Conservation (phyloP, 768 basidiomycete genomes). For the Trametes cubensis region DNA sequence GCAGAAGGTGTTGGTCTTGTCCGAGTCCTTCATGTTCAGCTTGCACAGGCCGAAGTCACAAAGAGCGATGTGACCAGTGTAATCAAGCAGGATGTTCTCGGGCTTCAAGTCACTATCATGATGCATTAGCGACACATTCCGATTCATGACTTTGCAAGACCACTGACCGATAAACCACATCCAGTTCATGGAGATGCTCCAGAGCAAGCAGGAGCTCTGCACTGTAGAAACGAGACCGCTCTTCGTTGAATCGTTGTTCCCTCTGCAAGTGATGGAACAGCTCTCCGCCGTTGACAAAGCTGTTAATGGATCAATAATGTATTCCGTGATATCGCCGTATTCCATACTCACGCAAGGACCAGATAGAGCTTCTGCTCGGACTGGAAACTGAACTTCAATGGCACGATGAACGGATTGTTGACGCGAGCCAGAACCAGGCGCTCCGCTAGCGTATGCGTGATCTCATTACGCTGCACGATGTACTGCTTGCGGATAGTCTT, state of each 20-base stretch:
- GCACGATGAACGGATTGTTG: slow-evolving; percentile 96
- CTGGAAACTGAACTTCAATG: slow-evolving; percentile 98
- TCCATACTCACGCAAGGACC: slow-evolving; percentile 73
- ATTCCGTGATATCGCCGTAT: not conserved
- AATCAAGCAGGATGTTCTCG: slow-evolving; percentile 96
- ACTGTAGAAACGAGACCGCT: slow-evolving; percentile 94
- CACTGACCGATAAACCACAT: slow-evolving; percentile 93
- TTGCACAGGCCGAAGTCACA: slow-evolving; percentile 97
- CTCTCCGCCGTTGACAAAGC: slow-evolving; percentile 96
- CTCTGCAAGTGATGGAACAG: slow-evolving; percentile 97
- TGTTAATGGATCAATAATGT: slow-evolving; percentile 34
- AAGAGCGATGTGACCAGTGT: slow-evolving; percentile 94
- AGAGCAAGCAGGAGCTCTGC: slow-evolving; percentile 94
- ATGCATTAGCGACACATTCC: not conserved
- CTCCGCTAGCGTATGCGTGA: slow-evolving; percentile 96
- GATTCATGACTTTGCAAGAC: not conserved
- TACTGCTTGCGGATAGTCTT: slow-evolving; percentile 86
- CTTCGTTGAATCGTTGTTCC: slow-evolving; percentile 96
- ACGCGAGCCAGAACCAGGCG: slow-evolving; percentile 93
- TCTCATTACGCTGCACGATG: slow-evolving; percentile 90
- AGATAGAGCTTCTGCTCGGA: slow-evolving; percentile 95
- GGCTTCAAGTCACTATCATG: slow-evolving; percentile 85
- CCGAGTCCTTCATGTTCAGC: slow-evolving; percentile 94
- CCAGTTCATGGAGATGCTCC: slow-evolving; percentile 95
- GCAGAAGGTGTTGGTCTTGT: slow-evolving; percentile 98